Evolutionary conservation across 345 rosid species (phyloP).

Genomic region (Rhodomyrtus tomentosa): DNA sequence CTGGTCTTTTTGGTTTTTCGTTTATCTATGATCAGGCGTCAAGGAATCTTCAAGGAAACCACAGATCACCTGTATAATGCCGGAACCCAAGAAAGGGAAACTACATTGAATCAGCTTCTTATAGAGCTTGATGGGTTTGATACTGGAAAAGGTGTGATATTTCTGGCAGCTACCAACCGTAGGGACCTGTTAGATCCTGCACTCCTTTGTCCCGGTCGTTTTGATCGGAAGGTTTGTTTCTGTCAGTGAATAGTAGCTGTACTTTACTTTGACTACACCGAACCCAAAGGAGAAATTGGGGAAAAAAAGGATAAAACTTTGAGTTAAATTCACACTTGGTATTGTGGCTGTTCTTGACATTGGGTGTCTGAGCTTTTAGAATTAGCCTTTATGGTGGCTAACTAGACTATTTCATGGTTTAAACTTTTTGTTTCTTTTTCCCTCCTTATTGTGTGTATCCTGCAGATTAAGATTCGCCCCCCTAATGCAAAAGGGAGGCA

Average conservation of each 20-base stretch:
- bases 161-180: constrained; percentile 90
- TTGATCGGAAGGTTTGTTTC: constrained; percentile 77
- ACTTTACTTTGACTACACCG: background rate
- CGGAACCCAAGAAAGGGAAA: constrained; percentile 95
- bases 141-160: constrained; percentile 96
- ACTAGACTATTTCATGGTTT: background rate
- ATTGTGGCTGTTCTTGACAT: background rate
- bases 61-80: constrained; percentile 80
- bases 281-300: background rate
- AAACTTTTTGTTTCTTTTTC: background rate
- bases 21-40: constrained; percentile 47
- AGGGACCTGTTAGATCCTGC: constrained; percentile 92
- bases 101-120: constrained; percentile 87
- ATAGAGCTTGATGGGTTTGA: constrained; percentile 98
- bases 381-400: background rate
- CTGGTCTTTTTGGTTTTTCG: background rate
- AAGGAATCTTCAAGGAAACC: constrained; percentile 76
- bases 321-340: background rate
- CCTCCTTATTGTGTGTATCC: background rate
- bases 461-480: constrained; percentile 77
- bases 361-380: background rate
- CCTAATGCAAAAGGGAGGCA: constrained; percentile 86
- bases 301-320: background rate
- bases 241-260: background rate
- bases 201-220: constrained; percentile 92